A percentile compares a stretch with the other conserved stretches of the same genome.
Evolutionary conservation across 208 protist genomes (phyloP).

Genomic region (Entamoeba invadens): DNA sequence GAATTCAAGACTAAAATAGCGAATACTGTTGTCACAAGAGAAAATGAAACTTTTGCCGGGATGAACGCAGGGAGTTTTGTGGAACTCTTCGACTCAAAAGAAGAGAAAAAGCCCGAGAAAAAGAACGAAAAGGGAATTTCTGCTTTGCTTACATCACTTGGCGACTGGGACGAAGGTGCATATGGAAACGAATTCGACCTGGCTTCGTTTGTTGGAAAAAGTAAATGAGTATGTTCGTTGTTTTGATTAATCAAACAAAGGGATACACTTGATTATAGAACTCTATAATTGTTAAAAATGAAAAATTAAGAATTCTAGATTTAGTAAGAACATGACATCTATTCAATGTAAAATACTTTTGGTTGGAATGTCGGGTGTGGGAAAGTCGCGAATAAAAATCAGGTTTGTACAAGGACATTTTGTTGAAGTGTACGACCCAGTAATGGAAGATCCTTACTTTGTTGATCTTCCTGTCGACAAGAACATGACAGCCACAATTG

Average conservation of each 20-base stretch:
- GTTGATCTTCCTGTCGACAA: not conserved
- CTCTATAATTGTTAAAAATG: too few species aligned
- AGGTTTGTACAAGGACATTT: not conserved
- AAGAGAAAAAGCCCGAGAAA: not conserved
- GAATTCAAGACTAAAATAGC: constrained; percentile 3
- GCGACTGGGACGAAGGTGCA: not conserved
- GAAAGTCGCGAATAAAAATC: not conserved
- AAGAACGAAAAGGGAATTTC: not conserved
- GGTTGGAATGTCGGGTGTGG: not conserved
- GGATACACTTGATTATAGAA: too few species aligned
- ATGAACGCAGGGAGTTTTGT: not conserved
- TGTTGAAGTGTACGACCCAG: not conserved
- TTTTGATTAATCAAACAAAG: too few species aligned
- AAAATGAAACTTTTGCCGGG: not conserved
- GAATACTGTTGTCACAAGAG: not conserved
- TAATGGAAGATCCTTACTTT: not conserved
- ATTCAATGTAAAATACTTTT: too few species aligned
- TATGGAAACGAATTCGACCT: not conserved
- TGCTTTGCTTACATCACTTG: not conserved
- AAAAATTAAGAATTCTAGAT: too few species aligned
- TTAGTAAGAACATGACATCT: too few species aligned
- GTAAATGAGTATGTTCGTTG: not conserved
- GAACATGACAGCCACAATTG: not conserved
- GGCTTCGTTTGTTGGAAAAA: not conserved
- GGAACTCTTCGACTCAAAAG: not conserved